Conservation (phyloP, 257 asterid genomes). For the Henckelia pumila region DNA sequence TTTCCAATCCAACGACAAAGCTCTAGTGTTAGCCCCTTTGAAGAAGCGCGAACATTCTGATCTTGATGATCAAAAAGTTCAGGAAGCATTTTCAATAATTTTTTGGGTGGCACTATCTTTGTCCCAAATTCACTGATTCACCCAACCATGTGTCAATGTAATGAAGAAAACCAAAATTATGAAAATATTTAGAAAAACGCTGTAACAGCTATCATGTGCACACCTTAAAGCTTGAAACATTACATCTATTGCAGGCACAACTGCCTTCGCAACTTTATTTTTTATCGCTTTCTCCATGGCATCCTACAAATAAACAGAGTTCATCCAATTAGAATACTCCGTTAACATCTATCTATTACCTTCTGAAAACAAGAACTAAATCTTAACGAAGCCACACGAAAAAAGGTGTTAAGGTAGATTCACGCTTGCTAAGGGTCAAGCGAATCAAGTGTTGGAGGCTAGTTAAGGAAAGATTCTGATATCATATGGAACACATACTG, state of each 20-base stretch:
- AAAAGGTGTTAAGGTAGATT: background rate
- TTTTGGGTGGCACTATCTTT: constrained; percentile 90
- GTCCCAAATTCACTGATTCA: constrained; percentile 89
- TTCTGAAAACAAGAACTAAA: constrained; percentile 7
- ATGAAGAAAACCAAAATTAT: constrained; percentile 22
- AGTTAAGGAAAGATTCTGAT: constrained; percentile 5
- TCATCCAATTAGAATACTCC: constrained; percentile 11
- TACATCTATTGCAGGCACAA: constrained; percentile 98
- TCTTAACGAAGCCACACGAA: constrained; percentile 3
- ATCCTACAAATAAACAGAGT: constrained; percentile 55
- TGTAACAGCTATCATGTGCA: constrained; percentile 27
- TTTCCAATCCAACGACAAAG: constrained; percentile 99
- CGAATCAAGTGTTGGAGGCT: constrained; percentile 1
- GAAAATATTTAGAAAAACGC: constrained; percentile 4
- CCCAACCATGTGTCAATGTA: constrained; percentile 32
- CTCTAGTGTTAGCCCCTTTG: constrained; percentile 93
- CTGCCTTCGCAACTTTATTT: constrained; percentile 95
- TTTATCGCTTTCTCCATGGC: constrained; percentile 99
- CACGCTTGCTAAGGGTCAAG: background rate
- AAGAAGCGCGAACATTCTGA: constrained; percentile 98
- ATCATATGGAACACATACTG: constrained; percentile 1
- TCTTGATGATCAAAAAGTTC: constrained; percentile 99
- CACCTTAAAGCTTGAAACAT: constrained; percentile 99
- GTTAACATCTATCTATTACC: constrained; percentile 10
- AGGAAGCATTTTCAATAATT: constrained; percentile 98